Evolutionary conservation across 1,139 yeast genomes (phyloP).

Genomic region (Diutina mesorugosa): DNA sequence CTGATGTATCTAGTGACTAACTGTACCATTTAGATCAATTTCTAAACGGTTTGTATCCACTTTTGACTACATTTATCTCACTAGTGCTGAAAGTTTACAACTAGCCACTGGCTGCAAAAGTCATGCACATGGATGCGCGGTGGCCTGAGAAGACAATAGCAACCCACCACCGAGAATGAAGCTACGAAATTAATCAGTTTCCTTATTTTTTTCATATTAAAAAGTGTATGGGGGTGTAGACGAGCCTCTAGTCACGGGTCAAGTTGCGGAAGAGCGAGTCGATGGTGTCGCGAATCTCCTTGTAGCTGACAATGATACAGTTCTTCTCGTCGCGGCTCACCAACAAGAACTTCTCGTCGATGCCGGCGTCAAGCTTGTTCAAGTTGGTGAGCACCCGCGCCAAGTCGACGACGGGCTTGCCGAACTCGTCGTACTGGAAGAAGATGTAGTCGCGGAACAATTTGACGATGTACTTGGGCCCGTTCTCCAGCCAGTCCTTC

Average conservation of each 20-base stretch:
- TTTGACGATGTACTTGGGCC: constrained; percentile 62
- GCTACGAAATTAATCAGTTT: too few species aligned
- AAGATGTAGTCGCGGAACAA: constrained; percentile 78
- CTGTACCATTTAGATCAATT: too few species aligned
- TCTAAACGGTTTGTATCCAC: too few species aligned
- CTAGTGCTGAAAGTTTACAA: too few species aligned
- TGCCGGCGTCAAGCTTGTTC: constrained; percentile 88
- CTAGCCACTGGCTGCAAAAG: too few species aligned
- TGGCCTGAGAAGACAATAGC: too few species aligned
- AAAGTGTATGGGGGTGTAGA: not conserved
- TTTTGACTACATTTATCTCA: too few species aligned
- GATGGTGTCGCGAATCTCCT: constrained; percentile 63
- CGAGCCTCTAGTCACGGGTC: not conserved
- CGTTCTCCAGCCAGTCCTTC: constrained; percentile 54
- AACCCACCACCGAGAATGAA: too few species aligned
- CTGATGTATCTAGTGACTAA: too few species aligned
- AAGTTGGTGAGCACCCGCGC: constrained; percentile 68
- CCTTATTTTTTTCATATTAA: not conserved
- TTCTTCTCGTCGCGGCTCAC: constrained; percentile 76
- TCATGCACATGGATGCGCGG: too few species aligned
- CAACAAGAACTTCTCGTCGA: constrained; percentile 68
- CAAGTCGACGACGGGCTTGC: constrained; percentile 69
- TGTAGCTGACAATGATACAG: constrained; percentile 69
- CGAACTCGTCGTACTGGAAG: constrained; percentile 51
- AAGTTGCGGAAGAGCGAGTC: constrained; percentile 50